phyloP scores from a whole-genome alignment of 345 rosid species.

The Salix viminalis region DNA sequence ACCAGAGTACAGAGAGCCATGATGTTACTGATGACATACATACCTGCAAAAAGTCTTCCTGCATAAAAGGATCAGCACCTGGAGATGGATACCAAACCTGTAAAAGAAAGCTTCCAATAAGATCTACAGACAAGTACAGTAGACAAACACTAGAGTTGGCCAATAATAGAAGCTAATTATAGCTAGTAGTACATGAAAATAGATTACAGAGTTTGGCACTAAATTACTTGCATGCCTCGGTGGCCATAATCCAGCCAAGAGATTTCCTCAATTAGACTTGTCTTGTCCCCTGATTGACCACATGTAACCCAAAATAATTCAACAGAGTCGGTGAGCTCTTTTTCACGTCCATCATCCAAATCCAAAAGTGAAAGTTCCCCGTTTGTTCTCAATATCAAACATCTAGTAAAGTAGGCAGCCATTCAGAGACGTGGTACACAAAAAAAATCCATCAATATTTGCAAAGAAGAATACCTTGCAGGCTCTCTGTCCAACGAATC shows the following conservation, averaged over 20 bases:
- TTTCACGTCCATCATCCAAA: constrained; percentile 95
- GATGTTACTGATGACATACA: constrained; percentile 4
- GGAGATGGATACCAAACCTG: constrained; percentile 99
- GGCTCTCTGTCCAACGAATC: constrained; percentile 62
- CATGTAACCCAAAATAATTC: constrained; percentile 99
- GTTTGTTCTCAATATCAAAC: constrained; percentile 83
- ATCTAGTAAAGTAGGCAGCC: constrained; percentile 42
- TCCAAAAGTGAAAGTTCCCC: constrained; percentile 97
- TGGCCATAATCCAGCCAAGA: constrained; percentile 98
- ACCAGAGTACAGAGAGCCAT: not conserved
- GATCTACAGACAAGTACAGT: constrained; percentile 37
- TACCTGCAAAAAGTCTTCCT: constrained; percentile 98
- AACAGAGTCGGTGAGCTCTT: constrained; percentile 91
- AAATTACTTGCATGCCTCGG: constrained; percentile 95
- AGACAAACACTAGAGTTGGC: constrained; percentile 1
- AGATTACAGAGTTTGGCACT: constrained; percentile 8
- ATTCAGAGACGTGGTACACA: constrained; percentile 27
- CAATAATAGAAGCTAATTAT: not conserved
- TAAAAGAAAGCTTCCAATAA: constrained; percentile 45
- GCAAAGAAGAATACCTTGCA: constrained; percentile 52
- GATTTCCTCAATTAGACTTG: constrained; percentile 86
- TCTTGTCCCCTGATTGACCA: constrained; percentile 83
- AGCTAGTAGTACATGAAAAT: not conserved
- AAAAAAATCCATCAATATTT: constrained; percentile 11
- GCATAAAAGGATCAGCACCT: constrained; percentile 84